Evolutionary conservation across 2,329 filamentous ascomycete genomes (phyloP), one percentile per base, ranked within the genome.

Genomic region (Curvularia verruculosa): DNA sequence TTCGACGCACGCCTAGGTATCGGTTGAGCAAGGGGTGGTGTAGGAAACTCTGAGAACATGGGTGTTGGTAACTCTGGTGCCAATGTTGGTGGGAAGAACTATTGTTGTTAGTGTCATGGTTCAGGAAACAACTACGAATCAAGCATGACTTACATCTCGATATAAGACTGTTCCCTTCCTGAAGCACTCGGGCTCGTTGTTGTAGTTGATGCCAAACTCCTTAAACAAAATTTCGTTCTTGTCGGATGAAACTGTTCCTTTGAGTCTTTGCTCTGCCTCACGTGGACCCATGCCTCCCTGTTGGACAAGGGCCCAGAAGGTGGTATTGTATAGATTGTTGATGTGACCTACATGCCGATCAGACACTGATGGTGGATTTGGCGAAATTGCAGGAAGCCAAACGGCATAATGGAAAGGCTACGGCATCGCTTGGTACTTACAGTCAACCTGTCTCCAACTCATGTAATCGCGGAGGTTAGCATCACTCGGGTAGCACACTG

Each of bases 301-400:
- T 62, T 91, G 86, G 21, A 98, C 89, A 68, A 99, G 81, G 0
- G 89, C 83, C 95, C 95, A 99, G 75, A 98, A 98, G 0, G 92
- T 91, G 0, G 95, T 99, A 75, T 99, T 99, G 78, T 97, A 99
- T 4, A 99, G 84, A 71, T 99, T 99, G 77, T 99, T 99, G 68
- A 99, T 96, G 74, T 99, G 95, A 64, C 91, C 91, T 94, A 58
- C 67, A 41, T 12, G 37, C 47, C 9, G 28, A 40, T 52, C 49
- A 52, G 41, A 45, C 31, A 36, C 28, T 24, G 39, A 37, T 13
- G 44, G 4, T n/a, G n/a, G 36, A 49, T 24, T 24, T 7, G 29
- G 21, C n/a, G 31, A 54, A n/a, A 51, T 40, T 31, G 34, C 50
- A 28, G 44, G 50, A 19, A 28, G 31, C 15, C 41, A 24, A 24